Conservation (phyloP, 2,329 filamentous ascomycete genomes). For the Aureobasidium sp. region DNA sequence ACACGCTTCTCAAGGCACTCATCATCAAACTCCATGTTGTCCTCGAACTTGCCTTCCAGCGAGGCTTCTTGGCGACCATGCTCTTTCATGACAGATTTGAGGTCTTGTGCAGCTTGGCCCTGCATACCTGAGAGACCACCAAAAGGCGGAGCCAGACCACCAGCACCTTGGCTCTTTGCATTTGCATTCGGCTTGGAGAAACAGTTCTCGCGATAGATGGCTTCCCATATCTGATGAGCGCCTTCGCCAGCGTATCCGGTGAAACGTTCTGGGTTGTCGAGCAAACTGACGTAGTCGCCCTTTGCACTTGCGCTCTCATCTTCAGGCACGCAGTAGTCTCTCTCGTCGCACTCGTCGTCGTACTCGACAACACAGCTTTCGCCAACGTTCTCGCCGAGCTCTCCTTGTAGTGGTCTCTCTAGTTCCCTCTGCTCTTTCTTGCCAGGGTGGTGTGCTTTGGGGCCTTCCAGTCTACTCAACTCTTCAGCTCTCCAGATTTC, state of each 20-base stretch:
- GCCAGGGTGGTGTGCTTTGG: slow-evolving; percentile 80
- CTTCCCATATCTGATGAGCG: slow-evolving; percentile 86
- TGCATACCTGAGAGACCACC: slow-evolving; percentile 39
- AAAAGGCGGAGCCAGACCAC: slow-evolving; percentile 25
- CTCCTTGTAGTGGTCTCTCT: slow-evolving; percentile 67
- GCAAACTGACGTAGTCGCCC: slow-evolving; percentile 91
- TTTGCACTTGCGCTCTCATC: slow-evolving; percentile 80
- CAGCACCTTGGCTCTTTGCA: slow-evolving; percentile 19
- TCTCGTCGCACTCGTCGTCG: slow-evolving; percentile 91
- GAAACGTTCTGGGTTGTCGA: slow-evolving; percentile 90
- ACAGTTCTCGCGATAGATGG: slow-evolving; percentile 95
- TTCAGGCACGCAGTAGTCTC: slow-evolving; percentile 93
- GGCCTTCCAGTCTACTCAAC: slow-evolving; percentile 84
- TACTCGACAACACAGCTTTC: slow-evolving; percentile 97
- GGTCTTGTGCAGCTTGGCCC: slow-evolving; percentile 50
- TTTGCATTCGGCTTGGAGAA: slow-evolving; percentile 49
- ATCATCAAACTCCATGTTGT: slow-evolving; percentile 69
- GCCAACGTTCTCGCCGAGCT: slow-evolving; percentile 75
- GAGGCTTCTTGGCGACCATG: slow-evolving; percentile 53
- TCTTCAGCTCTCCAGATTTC: slow-evolving; percentile 85
- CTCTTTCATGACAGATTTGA: slow-evolving; percentile 52
- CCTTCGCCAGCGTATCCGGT: slow-evolving; percentile 86
- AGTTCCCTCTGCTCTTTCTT: slow-evolving; percentile 63
- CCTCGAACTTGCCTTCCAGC: slow-evolving; percentile 41
- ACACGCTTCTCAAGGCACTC: slow-evolving; percentile 98